phyloP scores from a whole-genome alignment of 352 stramenopile species.

The Stramenopiles sp. region DNA sequence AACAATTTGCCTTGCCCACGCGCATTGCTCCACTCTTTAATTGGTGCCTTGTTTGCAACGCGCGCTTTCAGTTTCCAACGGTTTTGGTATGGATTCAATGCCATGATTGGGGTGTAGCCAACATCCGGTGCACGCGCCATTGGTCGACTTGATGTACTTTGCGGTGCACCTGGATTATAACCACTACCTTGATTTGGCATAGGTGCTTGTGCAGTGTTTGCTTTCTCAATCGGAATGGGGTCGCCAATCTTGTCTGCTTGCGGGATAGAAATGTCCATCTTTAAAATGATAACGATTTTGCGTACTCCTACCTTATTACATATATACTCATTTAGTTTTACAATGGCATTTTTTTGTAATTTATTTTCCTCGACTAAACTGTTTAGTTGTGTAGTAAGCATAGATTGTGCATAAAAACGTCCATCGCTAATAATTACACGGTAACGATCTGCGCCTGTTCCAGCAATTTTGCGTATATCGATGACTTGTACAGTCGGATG shows the following conservation, averaged over 20 bases:
- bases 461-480: conserved; percentile 19
- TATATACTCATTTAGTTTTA: conserved; percentile 22
- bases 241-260: no score
- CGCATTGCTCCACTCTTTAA: conserved; percentile 86
- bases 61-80: conserved; percentile 85
- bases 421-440: conserved; percentile 20
- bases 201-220: background rate
- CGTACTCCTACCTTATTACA: conserved; percentile 20
- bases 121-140: conserved; percentile 16
- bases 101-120: conserved; percentile 18
- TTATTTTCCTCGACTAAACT: conserved; percentile 14
- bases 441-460: conserved; percentile 12
- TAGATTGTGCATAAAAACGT: conserved; percentile 19
- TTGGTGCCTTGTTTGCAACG: conserved; percentile 67
- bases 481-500: conserved; percentile 17
- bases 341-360: conserved; percentile 14
- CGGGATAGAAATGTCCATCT: conserved; percentile 6
- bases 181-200: background rate
- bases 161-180: conserved; percentile 9
- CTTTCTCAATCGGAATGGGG: conserved; percentile 1
- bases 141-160: conserved; percentile 13
- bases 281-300: conserved; percentile 13
- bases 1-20: conserved; percentile 87
- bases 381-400: conserved; percentile 24
- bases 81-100: conserved; percentile 23